Base-by-base conservation (phyloP, 1,139 yeast species). In the Suhomyces bokatorum region DNA sequence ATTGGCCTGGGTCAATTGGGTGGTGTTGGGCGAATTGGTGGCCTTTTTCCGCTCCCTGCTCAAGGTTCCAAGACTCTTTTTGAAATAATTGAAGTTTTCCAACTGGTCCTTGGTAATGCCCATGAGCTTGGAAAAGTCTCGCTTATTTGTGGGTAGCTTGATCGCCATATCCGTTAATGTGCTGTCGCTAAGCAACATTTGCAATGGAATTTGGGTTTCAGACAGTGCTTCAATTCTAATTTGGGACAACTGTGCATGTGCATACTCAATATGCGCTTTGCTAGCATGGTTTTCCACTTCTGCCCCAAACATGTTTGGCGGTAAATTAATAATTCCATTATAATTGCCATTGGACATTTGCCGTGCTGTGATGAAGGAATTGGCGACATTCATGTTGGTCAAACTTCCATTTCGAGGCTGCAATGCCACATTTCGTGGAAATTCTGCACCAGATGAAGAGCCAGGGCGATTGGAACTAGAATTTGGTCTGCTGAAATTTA, bases 141-240 rank as follows among this genome's bases (percentile, higher is more conserved):
- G 61, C 45, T 75, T 76, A 13, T 74, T 75, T 1, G 74, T 69
- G 0, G 91, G 91, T 29, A 85, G 61, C 36, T 65, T 66, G 15
- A 63, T 58, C 0, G 87, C 82, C 76, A 84, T 73, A 42, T 79
- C 81, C 50, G 72, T 73, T 40, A 85, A 58, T 0, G 82, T 66
- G 0, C 60, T 63, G 48, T 81, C 83, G 1, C 77, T 65, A 4
- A 83, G 63, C 38, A 82, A 69, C 14, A 71, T 66, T 1, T 71
- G 63, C 8, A 76, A 67, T 14, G 64, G 62, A 32, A 70, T 68
- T 9, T 67, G 68, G 46, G 75, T 55, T 36, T 70, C 70, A 9
- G 71, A 70, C 59, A 80, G 75, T 14, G 73, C 60, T 33, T 70
- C 67, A 33, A 70, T 63, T 37, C 87, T 64, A 13, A 73, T 63